These are phyloP conservation scores for Draba incana DNA, from an alignment of 345 rosid genomes.

Conservation along the genomic window DNA sequence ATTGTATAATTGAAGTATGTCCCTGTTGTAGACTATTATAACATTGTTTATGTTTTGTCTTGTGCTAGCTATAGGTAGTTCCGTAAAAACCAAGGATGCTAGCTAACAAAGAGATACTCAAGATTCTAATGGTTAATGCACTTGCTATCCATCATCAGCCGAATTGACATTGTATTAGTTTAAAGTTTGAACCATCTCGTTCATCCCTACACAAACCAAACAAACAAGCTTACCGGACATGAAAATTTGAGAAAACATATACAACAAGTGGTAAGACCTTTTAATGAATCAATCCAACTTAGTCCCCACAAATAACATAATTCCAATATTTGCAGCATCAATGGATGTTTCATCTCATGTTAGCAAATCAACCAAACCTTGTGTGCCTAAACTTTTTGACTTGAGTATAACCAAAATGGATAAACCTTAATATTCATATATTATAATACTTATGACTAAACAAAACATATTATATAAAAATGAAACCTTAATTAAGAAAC, in stretches of 20 bases:
- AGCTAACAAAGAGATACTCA: too few species aligned
- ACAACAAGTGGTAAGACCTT: neutral
- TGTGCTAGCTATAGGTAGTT: too few species aligned
- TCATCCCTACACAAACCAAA: neutral
- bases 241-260: neutral
- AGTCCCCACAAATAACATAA: neutral
- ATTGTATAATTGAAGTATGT: too few species aligned
- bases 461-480: neutral
- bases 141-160: too few species aligned
- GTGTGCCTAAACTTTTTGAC: neutral
- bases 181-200: too few species aligned
- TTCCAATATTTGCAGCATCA: neutral
- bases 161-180: too few species aligned
- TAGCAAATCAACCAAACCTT: neutral
- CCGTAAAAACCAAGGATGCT: too few species aligned
- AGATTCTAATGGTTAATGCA: too few species aligned
- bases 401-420: conserved; percentile 9
- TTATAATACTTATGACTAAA: neutral
- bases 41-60: too few species aligned
- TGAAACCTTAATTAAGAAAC: conserved; percentile 1
- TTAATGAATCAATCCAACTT: neutral
- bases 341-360: neutral
- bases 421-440: conserved; percentile 8
- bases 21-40: too few species aligned
- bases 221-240: neutral